phyloP scores from a whole-genome alignment of 2,329 filamentous ascomycete genomes.

The Penicillium sp. region DNA sequence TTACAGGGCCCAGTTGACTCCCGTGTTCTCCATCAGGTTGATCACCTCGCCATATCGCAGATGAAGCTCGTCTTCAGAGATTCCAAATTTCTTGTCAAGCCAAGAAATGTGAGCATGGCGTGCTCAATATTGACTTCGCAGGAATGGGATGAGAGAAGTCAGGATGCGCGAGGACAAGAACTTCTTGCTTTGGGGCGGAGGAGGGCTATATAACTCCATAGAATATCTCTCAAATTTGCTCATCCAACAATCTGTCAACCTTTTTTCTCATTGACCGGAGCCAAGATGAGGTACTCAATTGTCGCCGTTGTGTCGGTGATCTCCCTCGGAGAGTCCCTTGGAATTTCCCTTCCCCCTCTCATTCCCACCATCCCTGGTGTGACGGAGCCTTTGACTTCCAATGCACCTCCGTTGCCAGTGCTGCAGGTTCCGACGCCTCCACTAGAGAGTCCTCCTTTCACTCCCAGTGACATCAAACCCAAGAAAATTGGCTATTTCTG shows the following conservation, averaged over 20 bases:
- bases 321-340: slow-evolving; percentile 20
- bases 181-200: background rate
- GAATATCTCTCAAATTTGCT: slow-evolving; percentile 20
- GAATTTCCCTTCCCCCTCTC: slow-evolving; percentile 52
- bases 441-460: slow-evolving; percentile 54
- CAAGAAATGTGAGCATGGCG: slow-evolving; percentile 9
- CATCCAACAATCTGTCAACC: slow-evolving; percentile 2
- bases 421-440: slow-evolving; percentile 60
- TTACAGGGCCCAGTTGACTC: background rate
- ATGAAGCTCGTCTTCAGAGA: slow-evolving; percentile 10
- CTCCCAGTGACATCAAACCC: slow-evolving; percentile 55
- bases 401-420: slow-evolving; percentile 56
- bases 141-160: background rate
- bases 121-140: slow-evolving; percentile 2
- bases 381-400: slow-evolving; percentile 54
- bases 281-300: slow-evolving; percentile 20
- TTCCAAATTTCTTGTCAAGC: slow-evolving; percentile 1
- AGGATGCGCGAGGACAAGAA: background rate
- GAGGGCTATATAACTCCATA: slow-evolving; percentile 13
- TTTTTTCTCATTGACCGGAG: background rate
- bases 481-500: slow-evolving; percentile 68
- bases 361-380: slow-evolving; percentile 61
- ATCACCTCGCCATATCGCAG: slow-evolving; percentile 13
- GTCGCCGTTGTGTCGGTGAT: slow-evolving; percentile 15
- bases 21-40: background rate